Base-by-base conservation (phyloP, 768 basidiomycete species). In the Xerocomellus chrysenteron region DNA sequence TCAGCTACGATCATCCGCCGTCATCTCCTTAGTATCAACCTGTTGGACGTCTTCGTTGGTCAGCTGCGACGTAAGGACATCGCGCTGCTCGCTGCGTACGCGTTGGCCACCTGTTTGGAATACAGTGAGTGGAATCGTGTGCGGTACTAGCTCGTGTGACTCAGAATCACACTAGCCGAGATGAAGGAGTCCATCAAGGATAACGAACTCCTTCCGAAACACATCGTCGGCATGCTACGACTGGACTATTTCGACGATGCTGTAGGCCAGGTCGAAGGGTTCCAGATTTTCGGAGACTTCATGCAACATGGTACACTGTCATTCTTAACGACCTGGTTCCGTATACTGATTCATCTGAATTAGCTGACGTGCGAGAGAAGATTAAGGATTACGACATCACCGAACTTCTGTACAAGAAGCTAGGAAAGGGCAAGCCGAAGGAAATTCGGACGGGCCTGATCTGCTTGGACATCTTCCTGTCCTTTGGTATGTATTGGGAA, bases 51-150 rank as follows among this genome's bases (percentile, higher is more conserved):
- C 14, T 65, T 67, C 5, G 3, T 68, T 8, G 41, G 39, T 2
- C 63, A 68, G 11, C 11, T 67, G 26, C 52, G 47, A n/a, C 48
- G 26, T 3, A 58, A 58, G 49, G 45, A 58, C 4, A 51, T 17
- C 1, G 59, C 65, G 0, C 35, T 67, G 30, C 57, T 66, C 19
- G 62, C 57, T 16, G 65, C 65, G 14, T 65, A 64, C 16, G 65
- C 65, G 2, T 43, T 66, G 39, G 35, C 47, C 5, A 47, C 30
- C 2, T 67, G 60, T 47, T 19, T 65, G 53, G 48, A 55, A 42
- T 32, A 57, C 17, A 3, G 64, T 63, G 28, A 46, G 64, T 50
- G 6, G 10, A 21, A 32, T 52, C 9, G 10, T 5, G 8, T 43
- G 17, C 32, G 2, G 6, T 6, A 14, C 4, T 5, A 1, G 5